Conservation (phyloP, 345 rosid species). For the Syzygium aqueum region DNA sequence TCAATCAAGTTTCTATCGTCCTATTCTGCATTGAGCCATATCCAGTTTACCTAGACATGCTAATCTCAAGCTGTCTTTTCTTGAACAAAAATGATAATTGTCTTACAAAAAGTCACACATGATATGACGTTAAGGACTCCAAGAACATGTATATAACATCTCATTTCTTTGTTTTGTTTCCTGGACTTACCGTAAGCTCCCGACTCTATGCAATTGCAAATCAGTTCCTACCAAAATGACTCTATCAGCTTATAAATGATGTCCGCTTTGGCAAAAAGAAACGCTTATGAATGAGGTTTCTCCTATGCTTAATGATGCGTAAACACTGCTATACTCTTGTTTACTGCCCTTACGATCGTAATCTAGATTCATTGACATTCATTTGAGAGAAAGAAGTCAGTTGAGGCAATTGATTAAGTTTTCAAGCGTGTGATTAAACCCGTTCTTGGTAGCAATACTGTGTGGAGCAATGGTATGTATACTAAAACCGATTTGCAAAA, state of each 20-base stretch:
- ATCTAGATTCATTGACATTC: not conserved
- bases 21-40: not conserved
- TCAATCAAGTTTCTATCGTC: not conserved
- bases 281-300: not conserved
- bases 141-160: not conserved
- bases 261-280: not conserved
- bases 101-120: not conserved
- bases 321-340: not conserved
- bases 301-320: not conserved
- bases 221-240: not conserved
- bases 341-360: not conserved
- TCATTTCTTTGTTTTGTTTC: not conserved
- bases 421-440: not conserved
- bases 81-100: not conserved
- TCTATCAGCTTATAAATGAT: not conserved
- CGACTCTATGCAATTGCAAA: not conserved
- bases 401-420: not conserved
- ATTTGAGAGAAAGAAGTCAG: not conserved
- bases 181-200: not conserved
- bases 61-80: not conserved
- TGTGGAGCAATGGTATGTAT: not conserved
- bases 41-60: not conserved
- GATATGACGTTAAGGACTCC: not conserved
- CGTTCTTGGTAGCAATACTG: not conserved
- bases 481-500: not conserved